Percentiles rank a stretch among this genome's conserved stretches.
These are phyloP conservation scores for Ploettnerulaceae sp. DNA, from an alignment of 2,329 filamentous ascomycete genomes.

Conservation along the genomic window DNA sequence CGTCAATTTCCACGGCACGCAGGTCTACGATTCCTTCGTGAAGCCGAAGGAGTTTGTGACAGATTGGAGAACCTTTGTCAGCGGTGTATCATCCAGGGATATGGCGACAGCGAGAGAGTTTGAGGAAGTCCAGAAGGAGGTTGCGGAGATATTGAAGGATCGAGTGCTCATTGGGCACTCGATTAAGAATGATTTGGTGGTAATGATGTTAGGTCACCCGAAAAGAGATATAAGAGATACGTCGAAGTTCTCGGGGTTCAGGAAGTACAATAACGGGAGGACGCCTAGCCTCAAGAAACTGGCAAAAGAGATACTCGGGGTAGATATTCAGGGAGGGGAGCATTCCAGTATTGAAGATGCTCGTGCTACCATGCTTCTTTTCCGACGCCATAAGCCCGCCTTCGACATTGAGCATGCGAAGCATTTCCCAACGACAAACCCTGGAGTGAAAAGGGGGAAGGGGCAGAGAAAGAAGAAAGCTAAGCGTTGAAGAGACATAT, in stretches of 20 bases:
- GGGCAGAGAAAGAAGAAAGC: slow-evolving; percentile 38
- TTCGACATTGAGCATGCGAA: slow-evolving; percentile 79
- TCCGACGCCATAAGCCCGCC: slow-evolving; percentile 72
- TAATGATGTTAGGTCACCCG: slow-evolving; percentile 73
- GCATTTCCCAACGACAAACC: slow-evolving; percentile 48
- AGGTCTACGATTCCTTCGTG: slow-evolving; percentile 93
- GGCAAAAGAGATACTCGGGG: slow-evolving; percentile 50
- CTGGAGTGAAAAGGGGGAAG: slow-evolving; percentile 28
- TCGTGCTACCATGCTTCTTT: slow-evolving; percentile 83
- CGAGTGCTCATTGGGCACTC: slow-evolving; percentile 81
- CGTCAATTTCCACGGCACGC: slow-evolving; percentile 88
- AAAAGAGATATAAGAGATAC: slow-evolving; percentile 79
- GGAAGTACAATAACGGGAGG: slow-evolving; percentile 60
- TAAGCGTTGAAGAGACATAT: slow-evolving; percentile 20
- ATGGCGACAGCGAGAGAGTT: slow-evolving; percentile 68
- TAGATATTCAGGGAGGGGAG: slow-evolving; percentile 59
- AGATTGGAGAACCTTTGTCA: slow-evolving; percentile 85
- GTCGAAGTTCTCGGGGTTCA: slow-evolving; percentile 69
- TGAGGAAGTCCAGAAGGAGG: slow-evolving; percentile 68
- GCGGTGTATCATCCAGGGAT: slow-evolving; percentile 71
- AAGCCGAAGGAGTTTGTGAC: slow-evolving; percentile 71
- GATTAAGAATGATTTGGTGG: slow-evolving; percentile 70
- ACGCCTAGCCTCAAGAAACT: slow-evolving; percentile 62
- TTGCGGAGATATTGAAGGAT: slow-evolving; percentile 63
- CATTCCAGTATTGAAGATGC: slow-evolving; percentile 76